Base-by-base conservation (phyloP, 768 basidiomycete genomes). In the Boletus huronensis region DNA sequence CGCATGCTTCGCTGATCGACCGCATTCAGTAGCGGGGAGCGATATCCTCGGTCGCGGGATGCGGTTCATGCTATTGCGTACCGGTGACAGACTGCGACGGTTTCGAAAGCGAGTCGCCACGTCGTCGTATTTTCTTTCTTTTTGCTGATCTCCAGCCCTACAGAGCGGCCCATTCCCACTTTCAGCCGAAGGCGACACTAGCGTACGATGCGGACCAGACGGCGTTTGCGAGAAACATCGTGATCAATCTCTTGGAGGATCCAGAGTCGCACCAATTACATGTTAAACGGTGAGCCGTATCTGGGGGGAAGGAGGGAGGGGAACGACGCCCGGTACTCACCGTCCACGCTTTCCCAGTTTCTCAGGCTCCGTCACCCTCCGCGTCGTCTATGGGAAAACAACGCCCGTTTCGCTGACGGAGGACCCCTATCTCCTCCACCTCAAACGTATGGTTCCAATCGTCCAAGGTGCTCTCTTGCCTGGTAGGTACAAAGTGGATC, bases 1-100 rank as follows among this genome's bases (percentile, higher is more conserved):
- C 0, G 79, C 78, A 0, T 59, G 61, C 4, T 70, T 79, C 17
- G 76, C 75, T 0, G 83, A 85, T 59, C 64, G 83, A 36, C 83
- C 83, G 1, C 63, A 67, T 8, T 76, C 72, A 11, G 78, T 84
- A 11, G 75, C 82, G 0, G 83, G 79, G 1, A 79, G 82, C 3
- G 82, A 83, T 25, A 81, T 80, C 0, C 72, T 84, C 0, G 79
- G 78, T 0, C 80, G 81, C 2, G 83, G 82, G 0, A 84, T 84
- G 82, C 67, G 82, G 17, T 74, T 79, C 34, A 61, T 84, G 52
- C 67, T 82, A 5, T 77, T 80, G 8, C 75, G 78, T 1, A 73
- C 75, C 0, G 80, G 82, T 0, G 82, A 82, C n/a, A 67, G 80
- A 34, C 78, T 84, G 45, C 80, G 80, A 67, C 80, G 79, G 58